Evolutionary conservation across 108 stramenopile species (phyloP), one percentile per base, ranked within the genome.

Genomic region (Discostella pseudostelligera): DNA sequence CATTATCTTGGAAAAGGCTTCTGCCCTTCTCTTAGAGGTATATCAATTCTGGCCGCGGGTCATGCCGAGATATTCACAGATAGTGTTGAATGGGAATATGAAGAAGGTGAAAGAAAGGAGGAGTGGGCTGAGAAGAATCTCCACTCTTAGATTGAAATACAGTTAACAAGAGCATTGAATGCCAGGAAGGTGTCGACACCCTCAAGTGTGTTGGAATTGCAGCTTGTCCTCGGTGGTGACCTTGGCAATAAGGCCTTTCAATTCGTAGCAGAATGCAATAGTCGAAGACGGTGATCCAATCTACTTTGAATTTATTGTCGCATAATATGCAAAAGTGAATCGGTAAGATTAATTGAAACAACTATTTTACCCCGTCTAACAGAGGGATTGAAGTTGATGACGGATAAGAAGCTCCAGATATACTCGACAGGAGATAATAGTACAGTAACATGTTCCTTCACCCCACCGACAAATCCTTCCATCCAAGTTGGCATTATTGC

Each of bases 361-460:
- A 50, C 49, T 22, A 50, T 25, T 22, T 50, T 50, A 50, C 49
- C 49, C 4, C 21, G 24, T 0, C 24, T 50, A 12, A 50, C 49
- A 12, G 22, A 22, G 22, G 49, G 49, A 4, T 3, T 50, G 22
- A 50, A 50, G 49, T 21, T 50, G 12, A 22, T 50, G 21, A 19
- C 21, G 8, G 1, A 19, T 8, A 13, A 14, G 19, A 8, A 19
- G 19, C 47, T 48, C 19, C 47, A 48, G 16, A 19, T 48, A 13
- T 48, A 48, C 19, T 19, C n/a, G 16, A 48, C 19, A 13, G 16
- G 19, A 19, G 16, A 48, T 1, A 16, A 48, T 17, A 8, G 14
- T 48, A 16, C 21, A 22, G n/a, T n/a, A n/a, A n/a, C n/a, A 22
- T 48, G 47, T 16, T 48, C 47, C n/a, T 48, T 48, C 19, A 20